Evolutionary conservation across 106 monocot genomes (phyloP), one percentile per base, ranked within the genome.

Genomic region (Allium cepa): DNA sequence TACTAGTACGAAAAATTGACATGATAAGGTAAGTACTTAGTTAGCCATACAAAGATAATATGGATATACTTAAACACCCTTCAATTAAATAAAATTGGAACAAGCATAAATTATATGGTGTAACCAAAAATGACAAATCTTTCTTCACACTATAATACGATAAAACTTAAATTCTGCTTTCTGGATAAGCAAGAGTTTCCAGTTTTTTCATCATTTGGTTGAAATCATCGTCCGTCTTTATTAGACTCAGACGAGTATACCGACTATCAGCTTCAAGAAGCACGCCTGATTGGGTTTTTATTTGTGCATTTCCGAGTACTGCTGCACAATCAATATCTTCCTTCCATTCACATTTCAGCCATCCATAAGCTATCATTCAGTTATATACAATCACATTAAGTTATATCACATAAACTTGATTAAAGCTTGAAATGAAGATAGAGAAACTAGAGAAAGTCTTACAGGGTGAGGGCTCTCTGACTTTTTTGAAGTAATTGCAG

Each of bases 361-460:
- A 36, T 36, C 61, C 84, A 89, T 58, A 94, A 15, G 86, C 89
- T 89, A n/a, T 74, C 89, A 72, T 90, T 89, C 62, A 86, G 86
- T 93, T 80, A 52, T 0, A 36, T 36, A 36, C 36, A 36, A 36
- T 36, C 36, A 4, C 10, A 56, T 50, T 52, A 26, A 52, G 11
- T 56, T 66, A n/a, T n/a, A 48, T 17, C 10, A 36, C 36, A 9
- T 11, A 16, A 49, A 13, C 47, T 49, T 60, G 17, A 9, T 60
- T 17, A 60, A 26, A 36, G 36, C 36, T 36, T 36, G 36, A 36
- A 36, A 36, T 36, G 36, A 36, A 36, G 36, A 36, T 36, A 36
- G 36, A 36, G 36, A 36, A 65, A 85, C 77, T 58, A 81, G 81
- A 60, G 85, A 81, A 82, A 76, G 79, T 61, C 71, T 72, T 50